Evolutionary conservation across 2,329 filamentous ascomycete species (phyloP).

Genomic region (Huntiella decipiens): DNA sequence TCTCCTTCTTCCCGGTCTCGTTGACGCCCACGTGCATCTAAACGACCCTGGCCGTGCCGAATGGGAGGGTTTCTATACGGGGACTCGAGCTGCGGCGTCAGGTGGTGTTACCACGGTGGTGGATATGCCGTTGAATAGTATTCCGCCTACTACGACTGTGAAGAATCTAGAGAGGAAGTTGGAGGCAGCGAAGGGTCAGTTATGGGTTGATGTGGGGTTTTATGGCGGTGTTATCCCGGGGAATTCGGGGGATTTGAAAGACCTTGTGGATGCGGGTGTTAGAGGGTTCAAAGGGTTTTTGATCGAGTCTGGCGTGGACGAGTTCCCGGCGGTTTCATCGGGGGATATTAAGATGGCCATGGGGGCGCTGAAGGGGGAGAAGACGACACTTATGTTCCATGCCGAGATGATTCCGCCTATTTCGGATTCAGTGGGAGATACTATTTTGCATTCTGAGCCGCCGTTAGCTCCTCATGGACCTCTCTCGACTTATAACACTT

Average conservation of each 20-base stretch:
- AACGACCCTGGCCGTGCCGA: conserved; percentile 94
- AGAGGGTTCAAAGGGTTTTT: conserved; percentile 95
- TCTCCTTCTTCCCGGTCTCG: conserved; percentile 73
- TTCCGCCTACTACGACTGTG: conserved; percentile 86
- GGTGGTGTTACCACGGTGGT: conserved; percentile 92
- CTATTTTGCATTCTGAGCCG: conserved; percentile 48
- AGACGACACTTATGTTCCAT: conserved; percentile 96
- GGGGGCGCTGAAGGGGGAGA: conserved; percentile 55
- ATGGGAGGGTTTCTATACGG: conserved; percentile 96
- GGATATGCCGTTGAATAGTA: conserved; percentile 95
- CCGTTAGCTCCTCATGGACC: conserved; percentile 53
- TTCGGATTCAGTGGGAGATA: conserved; percentile 58
- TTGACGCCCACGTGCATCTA: conserved; percentile 93
- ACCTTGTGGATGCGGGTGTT: conserved; percentile 68
- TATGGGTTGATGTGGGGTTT: conserved; percentile 98
- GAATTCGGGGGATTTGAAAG: conserved; percentile 60
- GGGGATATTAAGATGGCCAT: conserved; percentile 65
- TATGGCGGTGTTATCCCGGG: conserved; percentile 90
- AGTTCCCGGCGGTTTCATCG: conserved; percentile 81
- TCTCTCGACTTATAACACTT: conserved; percentile 66
- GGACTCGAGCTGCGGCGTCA: conserved; percentile 80
- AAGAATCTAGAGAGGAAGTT: conserved; percentile 69
- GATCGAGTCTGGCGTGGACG: conserved; percentile 90
- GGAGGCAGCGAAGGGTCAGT: conserved; percentile 63
- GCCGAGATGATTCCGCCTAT: conserved; percentile 95